A percentile compares a stretch with the other conserved stretches of the same genome.
These are phyloP conservation scores for Macrophomina pseudophaseolina DNA, from an alignment of 2,329 filamentous ascomycete genomes.

Conservation along the genomic window DNA sequence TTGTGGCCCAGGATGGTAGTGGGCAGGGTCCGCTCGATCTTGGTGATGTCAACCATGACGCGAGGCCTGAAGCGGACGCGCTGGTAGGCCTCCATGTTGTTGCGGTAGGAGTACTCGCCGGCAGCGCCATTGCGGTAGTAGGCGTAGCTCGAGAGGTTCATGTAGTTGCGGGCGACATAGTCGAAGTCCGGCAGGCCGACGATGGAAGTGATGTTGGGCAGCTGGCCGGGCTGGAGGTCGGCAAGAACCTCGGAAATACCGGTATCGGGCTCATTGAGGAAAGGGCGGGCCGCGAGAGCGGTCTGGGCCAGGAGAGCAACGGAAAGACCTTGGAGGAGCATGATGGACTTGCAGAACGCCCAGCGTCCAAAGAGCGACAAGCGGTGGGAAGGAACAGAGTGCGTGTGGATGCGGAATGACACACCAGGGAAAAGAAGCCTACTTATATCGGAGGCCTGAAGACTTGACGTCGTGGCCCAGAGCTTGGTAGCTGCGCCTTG, in stretches of 20 bases:
- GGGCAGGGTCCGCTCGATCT: slow-evolving; percentile 48
- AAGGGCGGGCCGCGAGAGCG: slow-evolving; percentile 41
- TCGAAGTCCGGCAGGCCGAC: slow-evolving; percentile 61
- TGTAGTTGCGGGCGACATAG: slow-evolving; percentile 56
- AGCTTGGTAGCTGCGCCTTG: not conserved
- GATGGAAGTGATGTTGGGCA: slow-evolving; percentile 53
- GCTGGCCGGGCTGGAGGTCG: slow-evolving; percentile 36
- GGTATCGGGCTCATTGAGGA: slow-evolving; percentile 44
- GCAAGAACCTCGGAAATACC: slow-evolving; percentile 38
- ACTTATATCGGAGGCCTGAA: slow-evolving; percentile 7
- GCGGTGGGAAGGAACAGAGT: not conserved
- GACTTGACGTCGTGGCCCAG: not conserved
- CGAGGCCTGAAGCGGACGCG: slow-evolving; percentile 57
- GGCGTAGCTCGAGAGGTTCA: slow-evolving; percentile 57
- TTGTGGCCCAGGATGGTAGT: slow-evolving; percentile 60
- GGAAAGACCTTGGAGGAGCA: slow-evolving; percentile 16
- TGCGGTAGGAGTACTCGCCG: slow-evolving; percentile 62
- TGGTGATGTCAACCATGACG: slow-evolving; percentile 56
- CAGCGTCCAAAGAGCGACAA: slow-evolving; percentile 20
- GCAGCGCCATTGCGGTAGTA: slow-evolving; percentile 63
- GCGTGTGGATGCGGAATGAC: not conserved
- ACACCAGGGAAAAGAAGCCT: not conserved
- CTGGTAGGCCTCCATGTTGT: slow-evolving; percentile 61
- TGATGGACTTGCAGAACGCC: not conserved
- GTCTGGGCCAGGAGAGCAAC: slow-evolving; percentile 30